These are phyloP conservation scores for Penicillium riverlandense DNA, from an alignment of 495 filamentous ascomycete species.

Conservation along the genomic window DNA sequence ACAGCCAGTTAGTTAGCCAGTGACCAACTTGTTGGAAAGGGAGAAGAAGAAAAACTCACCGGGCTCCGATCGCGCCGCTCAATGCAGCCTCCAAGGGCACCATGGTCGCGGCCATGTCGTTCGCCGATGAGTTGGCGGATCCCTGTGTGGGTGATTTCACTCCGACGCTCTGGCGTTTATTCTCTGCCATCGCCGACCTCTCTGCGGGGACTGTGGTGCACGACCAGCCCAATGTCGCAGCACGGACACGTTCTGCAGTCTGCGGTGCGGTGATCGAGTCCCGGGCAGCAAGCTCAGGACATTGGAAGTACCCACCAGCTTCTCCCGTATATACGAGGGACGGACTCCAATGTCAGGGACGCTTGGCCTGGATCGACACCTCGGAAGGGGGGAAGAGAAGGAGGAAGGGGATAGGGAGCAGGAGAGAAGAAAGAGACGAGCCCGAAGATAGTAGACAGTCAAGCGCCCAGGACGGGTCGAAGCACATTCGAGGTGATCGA, in stretches of 20 bases:
- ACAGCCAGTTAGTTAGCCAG: neutral
- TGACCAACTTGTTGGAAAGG: neutral
- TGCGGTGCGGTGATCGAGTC: constrained; percentile 1
- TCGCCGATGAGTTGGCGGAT: constrained; percentile 16
- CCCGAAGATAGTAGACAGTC: neutral
- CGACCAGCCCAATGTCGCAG: no score
- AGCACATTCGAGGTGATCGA: neutral
- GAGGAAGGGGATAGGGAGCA: constrained; percentile 2
- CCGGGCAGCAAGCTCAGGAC: constrained; percentile 4
- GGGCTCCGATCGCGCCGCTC: constrained; percentile 45
- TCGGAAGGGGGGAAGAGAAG: neutral
- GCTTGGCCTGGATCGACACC: neutral
- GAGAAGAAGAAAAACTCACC: constrained; percentile 24
- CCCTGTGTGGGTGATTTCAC: constrained; percentile 29
- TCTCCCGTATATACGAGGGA: neutral
- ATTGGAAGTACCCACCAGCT: constrained; percentile 4
- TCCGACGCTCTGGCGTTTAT: constrained; percentile 39
- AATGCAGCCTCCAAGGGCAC: constrained; percentile 41
- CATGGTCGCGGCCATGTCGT: constrained; percentile 33
- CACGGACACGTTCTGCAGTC: neutral
- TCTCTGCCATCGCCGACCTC: constrained; percentile 29
- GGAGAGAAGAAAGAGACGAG: neutral
- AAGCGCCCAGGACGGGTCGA: constrained; percentile 3
- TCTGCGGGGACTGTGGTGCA: no score
- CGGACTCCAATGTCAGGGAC: neutral